phyloP scores from a whole-genome alignment of 176 grass and related monocot species.

The Pharus latifolius region DNA sequence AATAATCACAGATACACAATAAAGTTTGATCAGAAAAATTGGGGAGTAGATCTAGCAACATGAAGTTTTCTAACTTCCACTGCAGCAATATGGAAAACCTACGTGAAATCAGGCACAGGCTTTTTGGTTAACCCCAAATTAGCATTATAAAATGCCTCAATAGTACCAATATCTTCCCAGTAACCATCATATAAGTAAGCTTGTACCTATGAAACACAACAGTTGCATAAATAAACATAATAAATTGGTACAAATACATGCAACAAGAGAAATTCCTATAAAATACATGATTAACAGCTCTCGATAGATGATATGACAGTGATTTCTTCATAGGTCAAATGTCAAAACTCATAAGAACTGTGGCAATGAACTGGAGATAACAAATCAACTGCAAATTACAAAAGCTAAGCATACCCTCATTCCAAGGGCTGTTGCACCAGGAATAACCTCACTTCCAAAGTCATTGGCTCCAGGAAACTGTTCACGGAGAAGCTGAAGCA shows the following conservation, averaged over 20 bases:
- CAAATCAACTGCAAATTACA: neutral
- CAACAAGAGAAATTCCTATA: neutral
- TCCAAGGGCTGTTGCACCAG: constrained; percentile 77
- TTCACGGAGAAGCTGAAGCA: constrained; percentile 79
- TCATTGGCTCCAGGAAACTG: constrained; percentile 85
- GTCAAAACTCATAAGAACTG: neutral
- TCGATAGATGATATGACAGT: neutral
- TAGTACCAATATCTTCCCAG: constrained; percentile 98
- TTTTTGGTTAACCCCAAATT: constrained; percentile 97
- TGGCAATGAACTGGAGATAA: neutral
- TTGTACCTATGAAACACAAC: constrained; percentile 61
- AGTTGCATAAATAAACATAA: constrained; percentile 7
- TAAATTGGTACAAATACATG: neutral
- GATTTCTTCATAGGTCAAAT: neutral
- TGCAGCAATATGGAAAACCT: neutral
- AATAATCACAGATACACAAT: neutral
- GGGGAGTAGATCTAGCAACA: constrained; percentile 1
- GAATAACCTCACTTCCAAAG: constrained; percentile 99
- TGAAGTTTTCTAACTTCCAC: neutral
- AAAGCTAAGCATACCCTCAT: constrained; percentile 72
- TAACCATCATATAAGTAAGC: constrained; percentile 96
- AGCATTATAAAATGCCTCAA: constrained; percentile 78
- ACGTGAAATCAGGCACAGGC: constrained; percentile 94
- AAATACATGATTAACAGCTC: neutral
- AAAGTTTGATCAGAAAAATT: constrained; percentile 21